Percentiles rank a stretch among this genome's conserved stretches.
These are phyloP conservation scores for Naegleria gruberi DNA, from an alignment of 208 protist genomes.

Conservation along the genomic window DNA sequence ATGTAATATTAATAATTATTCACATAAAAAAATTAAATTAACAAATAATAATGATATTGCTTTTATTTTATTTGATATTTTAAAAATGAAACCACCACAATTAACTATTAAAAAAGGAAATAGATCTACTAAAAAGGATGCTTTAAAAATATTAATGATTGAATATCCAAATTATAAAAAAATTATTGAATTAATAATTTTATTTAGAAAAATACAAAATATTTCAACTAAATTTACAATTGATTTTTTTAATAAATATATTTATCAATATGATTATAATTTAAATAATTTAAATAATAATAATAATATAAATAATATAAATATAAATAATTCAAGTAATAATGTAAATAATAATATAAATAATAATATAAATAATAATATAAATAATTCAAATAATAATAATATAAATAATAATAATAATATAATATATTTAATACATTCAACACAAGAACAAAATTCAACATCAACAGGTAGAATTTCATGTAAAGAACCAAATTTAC, in stretches of 20 bases:
- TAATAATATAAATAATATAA: not conserved
- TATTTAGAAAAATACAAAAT: not conserved
- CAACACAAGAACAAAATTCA: conserved; percentile 28
- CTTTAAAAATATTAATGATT: not conserved
- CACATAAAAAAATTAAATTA: not conserved
- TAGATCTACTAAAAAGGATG: not conserved
- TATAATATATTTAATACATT: conserved; percentile 13
- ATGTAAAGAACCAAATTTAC: conserved; percentile 36
- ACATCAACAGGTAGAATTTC: conserved; percentile 36
- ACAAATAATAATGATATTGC: not conserved
- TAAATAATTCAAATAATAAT: not conserved
- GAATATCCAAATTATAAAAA: not conserved
- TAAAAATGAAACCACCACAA: not conserved
- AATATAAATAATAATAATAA: not conserved
- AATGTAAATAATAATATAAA: not conserved
- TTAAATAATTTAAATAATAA: not conserved
- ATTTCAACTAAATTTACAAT: not conserved
- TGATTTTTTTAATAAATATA: not conserved
- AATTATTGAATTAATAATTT: not conserved
- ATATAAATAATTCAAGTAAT: not conserved
- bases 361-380: not conserved
- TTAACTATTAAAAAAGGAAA: not conserved
- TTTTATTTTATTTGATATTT: not conserved
- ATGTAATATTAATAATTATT: too few species aligned
- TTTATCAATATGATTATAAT: not conserved